Base-by-base conservation (phyloP, 2,329 filamentous ascomycete species). In the Colletotrichum magnum region DNA sequence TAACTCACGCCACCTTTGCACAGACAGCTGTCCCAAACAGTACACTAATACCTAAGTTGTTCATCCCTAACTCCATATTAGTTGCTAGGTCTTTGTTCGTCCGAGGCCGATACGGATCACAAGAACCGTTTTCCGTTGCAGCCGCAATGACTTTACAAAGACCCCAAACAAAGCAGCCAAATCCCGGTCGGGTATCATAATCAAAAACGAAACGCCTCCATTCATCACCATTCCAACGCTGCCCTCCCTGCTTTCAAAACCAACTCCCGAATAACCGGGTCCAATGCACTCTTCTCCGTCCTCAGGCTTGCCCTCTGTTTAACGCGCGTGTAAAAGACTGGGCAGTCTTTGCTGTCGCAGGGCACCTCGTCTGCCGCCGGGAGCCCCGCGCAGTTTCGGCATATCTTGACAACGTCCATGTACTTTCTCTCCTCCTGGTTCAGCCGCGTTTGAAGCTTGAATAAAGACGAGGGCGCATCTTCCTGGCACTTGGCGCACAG, bases 311-410 rank as follows among this genome's bases (percentile, higher is more conserved):
- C 85, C 24, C 79, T 79, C 76, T 93, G 90, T 78, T 90, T 92
- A 61, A 89, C 86, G 15, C 94, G 82, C 39, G 91, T 91, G 80
- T 97, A 98, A 74, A 97, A 98, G 0, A 97, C 94, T 0, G 95
- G 93, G 77, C 96, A 99, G 80, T 97, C 95, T 78, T 93, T 90
- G 78, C 93, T 97, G 76, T 97, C 94, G 77, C 96, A 99, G 48
- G 81, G 86, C n/a, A 98, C 91, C 41, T 92, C 89, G 45, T 98
- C 95, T 2, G 89, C 83, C 72, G 90, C 92, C 4, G 92, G 85
- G 18, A 95, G 77, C 0, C 90, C 91, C 47, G 94, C 90, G 79
- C 96, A 99, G 74, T 89, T 93, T 69, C 92, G 89, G 79, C 96
- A 99, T 9, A 97, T 83, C 58, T 85, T 86, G 47, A 92, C 84